These are phyloP conservation scores for Colletotrichum sp. DNA, from an alignment of 2,329 filamentous ascomycete genomes.

Conservation along the genomic window DNA sequence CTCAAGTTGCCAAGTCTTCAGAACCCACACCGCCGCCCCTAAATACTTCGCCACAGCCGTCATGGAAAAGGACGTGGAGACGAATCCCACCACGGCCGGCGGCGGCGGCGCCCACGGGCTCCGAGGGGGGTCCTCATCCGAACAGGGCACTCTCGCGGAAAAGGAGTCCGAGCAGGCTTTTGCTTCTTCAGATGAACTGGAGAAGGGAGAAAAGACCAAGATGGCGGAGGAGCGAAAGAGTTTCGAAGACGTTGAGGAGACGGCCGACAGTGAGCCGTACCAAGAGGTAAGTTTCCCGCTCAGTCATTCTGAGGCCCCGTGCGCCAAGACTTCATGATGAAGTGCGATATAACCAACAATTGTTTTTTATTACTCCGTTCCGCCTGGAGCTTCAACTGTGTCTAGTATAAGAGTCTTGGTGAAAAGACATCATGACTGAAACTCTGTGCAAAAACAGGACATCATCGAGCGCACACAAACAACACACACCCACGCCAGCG, in stretches of 20 bases:
- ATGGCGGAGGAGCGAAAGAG: constrained; percentile 15
- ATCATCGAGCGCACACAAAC: background rate
- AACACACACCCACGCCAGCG: constrained; percentile 21
- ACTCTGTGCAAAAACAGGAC: background rate
- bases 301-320: background rate
- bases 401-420: background rate
- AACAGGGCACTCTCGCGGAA: constrained; percentile 5
- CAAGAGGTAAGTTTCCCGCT: background rate
- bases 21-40: background rate
- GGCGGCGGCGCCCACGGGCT: background rate
- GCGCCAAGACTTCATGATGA: background rate
- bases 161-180: background rate
- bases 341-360: background rate
- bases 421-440: background rate
- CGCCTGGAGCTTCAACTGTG: background rate
- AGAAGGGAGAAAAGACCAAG: background rate
- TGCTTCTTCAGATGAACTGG: background rate
- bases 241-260: constrained; percentile 11
- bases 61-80: constrained; percentile 13
- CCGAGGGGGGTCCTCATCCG: constrained; percentile 1
- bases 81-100: background rate
- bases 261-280: constrained; percentile 16
- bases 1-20: background rate
- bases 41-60: background rate
- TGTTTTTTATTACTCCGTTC: background rate